Evolutionary conservation across 176 grass and related monocot species (phyloP).

Genomic region (Bonia amplexicaulis): DNA sequence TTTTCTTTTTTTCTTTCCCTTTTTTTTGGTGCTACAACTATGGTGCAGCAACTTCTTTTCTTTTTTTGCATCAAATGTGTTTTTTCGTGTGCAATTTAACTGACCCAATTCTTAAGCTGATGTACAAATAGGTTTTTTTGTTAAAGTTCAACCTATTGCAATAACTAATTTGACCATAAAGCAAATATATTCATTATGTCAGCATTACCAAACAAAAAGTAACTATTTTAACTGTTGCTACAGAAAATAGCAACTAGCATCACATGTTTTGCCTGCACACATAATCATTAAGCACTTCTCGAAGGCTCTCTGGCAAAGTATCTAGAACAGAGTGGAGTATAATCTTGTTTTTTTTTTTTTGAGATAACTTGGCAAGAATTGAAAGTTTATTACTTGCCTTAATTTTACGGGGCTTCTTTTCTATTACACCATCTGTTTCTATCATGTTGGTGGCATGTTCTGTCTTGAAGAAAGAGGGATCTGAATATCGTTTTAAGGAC

Average conservation of each 20-base stretch:
- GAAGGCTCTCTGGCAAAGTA: background rate
- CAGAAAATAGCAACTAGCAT: constrained; percentile 16
- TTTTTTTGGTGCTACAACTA: too few species aligned
- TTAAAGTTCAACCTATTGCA: background rate
- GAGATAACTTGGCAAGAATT: background rate
- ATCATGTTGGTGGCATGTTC: constrained; percentile 53
- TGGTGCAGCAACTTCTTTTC: background rate
- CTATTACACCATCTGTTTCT: constrained; percentile 50
- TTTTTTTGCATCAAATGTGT: background rate
- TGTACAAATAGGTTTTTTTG: background rate
- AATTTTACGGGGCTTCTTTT: constrained; percentile 71
- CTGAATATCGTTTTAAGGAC: constrained; percentile 92
- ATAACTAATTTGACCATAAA: background rate
- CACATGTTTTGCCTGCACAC: background rate
- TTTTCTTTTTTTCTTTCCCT: too few species aligned
- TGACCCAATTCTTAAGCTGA: background rate
- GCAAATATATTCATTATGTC: background rate
- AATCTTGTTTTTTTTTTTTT: background rate
- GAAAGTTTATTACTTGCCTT: constrained; percentile 50
- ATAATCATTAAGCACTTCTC: background rate
- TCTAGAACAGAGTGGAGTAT: constrained; percentile 11
- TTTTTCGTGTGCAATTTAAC: background rate
- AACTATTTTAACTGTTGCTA: background rate
- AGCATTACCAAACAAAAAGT: background rate
- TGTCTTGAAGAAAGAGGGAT: constrained; percentile 95